phyloP scores from a whole-genome alignment of 371 early-diverging fungal species.

The Apophysomyces sp. region DNA sequence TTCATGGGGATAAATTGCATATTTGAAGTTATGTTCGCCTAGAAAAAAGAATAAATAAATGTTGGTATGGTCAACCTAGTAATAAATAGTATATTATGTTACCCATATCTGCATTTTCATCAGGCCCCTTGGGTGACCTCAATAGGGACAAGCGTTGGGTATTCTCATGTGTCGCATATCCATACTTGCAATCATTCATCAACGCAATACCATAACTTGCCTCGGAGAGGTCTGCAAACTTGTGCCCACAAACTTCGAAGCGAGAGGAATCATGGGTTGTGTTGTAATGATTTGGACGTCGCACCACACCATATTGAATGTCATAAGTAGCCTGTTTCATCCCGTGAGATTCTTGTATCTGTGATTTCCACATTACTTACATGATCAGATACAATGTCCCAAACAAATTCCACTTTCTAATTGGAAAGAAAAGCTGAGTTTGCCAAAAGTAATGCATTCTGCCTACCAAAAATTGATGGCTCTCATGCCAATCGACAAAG shows the following conservation, averaged over 20 bases:
- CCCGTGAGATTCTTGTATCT: not conserved
- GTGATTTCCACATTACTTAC: slow-evolving; percentile 23
- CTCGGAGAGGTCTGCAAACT: slow-evolving; percentile 93
- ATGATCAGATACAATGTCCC: slow-evolving; percentile 79
- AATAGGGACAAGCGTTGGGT: slow-evolving; percentile 83
- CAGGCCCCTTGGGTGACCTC: slow-evolving; percentile 84
- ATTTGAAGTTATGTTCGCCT: slow-evolving; percentile 79
- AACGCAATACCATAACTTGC: slow-evolving; percentile 93
- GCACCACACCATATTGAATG: slow-evolving; percentile 89
- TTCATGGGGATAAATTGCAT: slow-evolving; percentile 88
- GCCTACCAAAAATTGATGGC: slow-evolving; percentile 73
- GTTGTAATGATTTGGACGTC: slow-evolving; percentile 94
- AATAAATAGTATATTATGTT: not conserved
- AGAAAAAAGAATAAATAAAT: not conserved
- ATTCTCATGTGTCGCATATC: slow-evolving; percentile 81
- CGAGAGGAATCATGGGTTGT: slow-evolving; percentile 91
- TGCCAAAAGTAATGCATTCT: not conserved
- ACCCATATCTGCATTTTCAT: slow-evolving; percentile 67
- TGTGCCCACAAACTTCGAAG: slow-evolving; percentile 84
- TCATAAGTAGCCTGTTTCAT: slow-evolving; percentile 83
- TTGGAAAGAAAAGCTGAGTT: slow-evolving; percentile 4
- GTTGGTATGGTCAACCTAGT: not conserved
- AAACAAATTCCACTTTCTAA: slow-evolving; percentile 89
- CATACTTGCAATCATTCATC: slow-evolving; percentile 92
- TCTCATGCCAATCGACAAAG: slow-evolving; percentile 91